A percentile compares a stretch with the other conserved stretches of the same genome.
phyloP scores from a whole-genome alignment of 2,329 filamentous ascomycete species.

The Aspergillus fischeri region DNA sequence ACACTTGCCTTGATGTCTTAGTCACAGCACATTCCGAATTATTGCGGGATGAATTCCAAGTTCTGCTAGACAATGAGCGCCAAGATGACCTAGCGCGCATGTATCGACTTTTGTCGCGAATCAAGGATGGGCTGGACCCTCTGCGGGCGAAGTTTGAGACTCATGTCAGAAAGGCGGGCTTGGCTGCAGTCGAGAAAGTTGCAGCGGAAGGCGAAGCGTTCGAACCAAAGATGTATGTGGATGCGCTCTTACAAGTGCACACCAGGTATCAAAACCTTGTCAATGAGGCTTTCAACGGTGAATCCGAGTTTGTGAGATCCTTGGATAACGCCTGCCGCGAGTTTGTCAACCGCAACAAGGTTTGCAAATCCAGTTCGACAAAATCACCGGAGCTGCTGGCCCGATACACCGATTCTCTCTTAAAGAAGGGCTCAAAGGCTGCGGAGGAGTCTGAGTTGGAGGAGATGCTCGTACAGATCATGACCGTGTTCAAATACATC shows the following conservation, averaged over 20 bases:
- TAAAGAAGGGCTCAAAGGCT: conserved; percentile 86
- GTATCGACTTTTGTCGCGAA: conserved; percentile 86
- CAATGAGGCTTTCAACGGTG: conserved; percentile 86
- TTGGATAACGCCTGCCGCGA: conserved; percentile 96
- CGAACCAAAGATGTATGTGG: conserved; percentile 95
- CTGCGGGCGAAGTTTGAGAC: conserved; percentile 82
- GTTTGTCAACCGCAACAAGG: conserved; percentile 95
- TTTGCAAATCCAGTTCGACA: conserved; percentile 89
- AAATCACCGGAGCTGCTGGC: conserved; percentile 92
- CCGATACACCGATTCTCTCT: conserved; percentile 87
- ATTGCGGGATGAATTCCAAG: conserved; percentile 93
- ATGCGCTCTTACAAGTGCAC: conserved; percentile 90
- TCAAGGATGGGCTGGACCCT: conserved; percentile 86
- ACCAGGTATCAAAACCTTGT: conserved; percentile 89
- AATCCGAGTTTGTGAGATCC: conserved; percentile 93
- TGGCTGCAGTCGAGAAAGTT: conserved; percentile 86
- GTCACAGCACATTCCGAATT: conserved; percentile 82
- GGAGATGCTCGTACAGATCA: conserved; percentile 82
- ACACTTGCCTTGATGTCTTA: conserved; percentile 80
- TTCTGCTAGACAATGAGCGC: conserved; percentile 86
- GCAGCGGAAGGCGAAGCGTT: conserved; percentile 82
- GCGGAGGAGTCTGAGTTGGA: conserved; percentile 94
- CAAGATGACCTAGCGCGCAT: conserved; percentile 94
- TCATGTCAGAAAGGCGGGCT: conserved; percentile 85
- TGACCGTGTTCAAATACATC: conserved; percentile 99